phyloP scores from a whole-genome alignment of 1,139 yeast species.

The Magnusiomyces ingens region DNA sequence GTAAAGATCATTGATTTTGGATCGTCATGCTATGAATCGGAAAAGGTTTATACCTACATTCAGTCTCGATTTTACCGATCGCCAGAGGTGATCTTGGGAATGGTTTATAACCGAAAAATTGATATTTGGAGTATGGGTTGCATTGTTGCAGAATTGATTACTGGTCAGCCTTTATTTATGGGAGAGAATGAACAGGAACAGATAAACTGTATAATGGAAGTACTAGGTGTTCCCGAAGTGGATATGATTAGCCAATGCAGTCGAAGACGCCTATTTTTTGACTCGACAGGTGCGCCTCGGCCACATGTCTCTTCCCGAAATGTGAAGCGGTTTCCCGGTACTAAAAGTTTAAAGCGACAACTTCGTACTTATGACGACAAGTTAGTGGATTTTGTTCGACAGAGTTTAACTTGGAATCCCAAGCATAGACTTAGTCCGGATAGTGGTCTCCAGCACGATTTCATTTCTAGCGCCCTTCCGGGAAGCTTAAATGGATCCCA shows the following conservation, averaged over 20 bases:
- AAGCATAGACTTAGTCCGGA: constrained; percentile 39
- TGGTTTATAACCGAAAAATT: constrained; percentile 58
- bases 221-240: constrained; percentile 56
- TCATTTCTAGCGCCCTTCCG: constrained; percentile 27
- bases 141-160: constrained; percentile 55
- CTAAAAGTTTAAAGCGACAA: constrained; percentile 26
- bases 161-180: constrained; percentile 63
- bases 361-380: constrained; percentile 27
- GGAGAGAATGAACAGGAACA: constrained; percentile 67
- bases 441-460: constrained; percentile 42
- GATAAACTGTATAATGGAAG: constrained; percentile 49
- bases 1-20: constrained; percentile 96
- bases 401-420: constrained; percentile 51
- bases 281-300: constrained; percentile 39
- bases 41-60: constrained; percentile 85
- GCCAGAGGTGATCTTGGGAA: constrained; percentile 83
- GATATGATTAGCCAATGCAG: constrained; percentile 35
- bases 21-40: constrained; percentile 87
- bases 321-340: constrained; percentile 32
- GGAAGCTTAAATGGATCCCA: not conserved
- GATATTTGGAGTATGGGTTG: constrained; percentile 82
- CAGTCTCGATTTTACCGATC: constrained; percentile 94
- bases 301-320: constrained; percentile 29
- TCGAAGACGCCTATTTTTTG: constrained; percentile 36
- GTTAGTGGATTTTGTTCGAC: constrained; percentile 36